Conservation (phyloP, 805 yeast genomes). For the Sungouiella thailandica region DNA sequence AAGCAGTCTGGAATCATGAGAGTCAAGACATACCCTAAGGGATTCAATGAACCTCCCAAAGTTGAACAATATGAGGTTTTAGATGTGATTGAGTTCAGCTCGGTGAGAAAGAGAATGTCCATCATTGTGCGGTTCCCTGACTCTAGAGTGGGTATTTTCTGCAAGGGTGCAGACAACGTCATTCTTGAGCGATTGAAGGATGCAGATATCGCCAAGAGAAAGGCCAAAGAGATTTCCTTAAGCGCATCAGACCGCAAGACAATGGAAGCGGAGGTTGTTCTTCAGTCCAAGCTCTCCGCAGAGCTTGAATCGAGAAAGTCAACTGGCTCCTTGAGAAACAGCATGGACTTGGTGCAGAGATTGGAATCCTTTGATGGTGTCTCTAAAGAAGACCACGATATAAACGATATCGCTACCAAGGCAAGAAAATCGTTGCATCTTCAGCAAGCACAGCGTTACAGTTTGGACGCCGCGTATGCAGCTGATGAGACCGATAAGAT, state of each 20-base stretch:
- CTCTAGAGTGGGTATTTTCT: slow-evolving; percentile 65
- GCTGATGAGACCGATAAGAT: slow-evolving; percentile 3
- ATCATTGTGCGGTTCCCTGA: slow-evolving; percentile 76
- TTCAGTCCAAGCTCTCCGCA: slow-evolving; percentile 48
- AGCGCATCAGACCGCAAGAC: slow-evolving; percentile 60
- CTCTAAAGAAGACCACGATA: slow-evolving; percentile 43
- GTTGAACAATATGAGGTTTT: slow-evolving; percentile 69
- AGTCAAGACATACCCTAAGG: slow-evolving; percentile 77
- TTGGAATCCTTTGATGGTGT: slow-evolving; percentile 48
- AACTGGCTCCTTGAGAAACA: slow-evolving; percentile 25
- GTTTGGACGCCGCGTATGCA: slow-evolving; percentile 19
- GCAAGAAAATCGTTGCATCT: slow-evolving; percentile 56
- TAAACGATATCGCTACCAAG: slow-evolving; percentile 47
- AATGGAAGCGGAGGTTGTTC: slow-evolving; percentile 70
- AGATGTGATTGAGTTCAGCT: slow-evolving; percentile 80
- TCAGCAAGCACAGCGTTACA: slow-evolving; percentile 55
- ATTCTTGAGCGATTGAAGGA: slow-evolving; percentile 69
- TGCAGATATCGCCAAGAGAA: slow-evolving; percentile 53
- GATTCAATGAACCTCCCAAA: slow-evolving; percentile 60
- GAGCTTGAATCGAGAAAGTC: slow-evolving; percentile 29
- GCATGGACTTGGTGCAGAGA: slow-evolving; percentile 18
- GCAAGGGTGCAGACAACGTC: slow-evolving; percentile 95
- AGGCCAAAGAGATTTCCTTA: slow-evolving; percentile 57
- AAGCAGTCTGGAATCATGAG: slow-evolving; percentile 56
- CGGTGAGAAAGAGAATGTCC: slow-evolving; percentile 91